Percentiles rank a stretch among this genome's conserved stretches.
Conservation (phyloP, 805 yeast species). For the Huiozyma naganishii region DNA sequence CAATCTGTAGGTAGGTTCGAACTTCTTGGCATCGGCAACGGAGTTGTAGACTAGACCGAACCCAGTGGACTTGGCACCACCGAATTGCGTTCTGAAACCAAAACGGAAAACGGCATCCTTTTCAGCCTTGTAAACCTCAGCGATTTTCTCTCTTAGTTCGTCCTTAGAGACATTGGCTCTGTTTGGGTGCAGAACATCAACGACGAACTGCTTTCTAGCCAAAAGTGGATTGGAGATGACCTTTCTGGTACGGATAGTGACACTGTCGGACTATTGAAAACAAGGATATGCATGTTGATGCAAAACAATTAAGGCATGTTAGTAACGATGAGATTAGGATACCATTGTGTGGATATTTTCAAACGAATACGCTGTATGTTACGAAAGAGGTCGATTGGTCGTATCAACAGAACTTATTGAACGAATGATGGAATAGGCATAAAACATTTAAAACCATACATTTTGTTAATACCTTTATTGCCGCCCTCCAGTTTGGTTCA, state of each 20-base stretch:
- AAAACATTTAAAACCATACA: too few species aligned
- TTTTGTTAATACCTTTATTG: too few species aligned
- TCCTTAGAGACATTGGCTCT: constrained; percentile 98
- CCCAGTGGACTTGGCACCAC: constrained; percentile 99
- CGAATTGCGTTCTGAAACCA: constrained; percentile 98
- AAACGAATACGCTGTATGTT: too few species aligned
- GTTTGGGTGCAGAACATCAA: constrained; percentile 99
- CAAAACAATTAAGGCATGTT: too few species aligned
- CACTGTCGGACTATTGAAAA: constrained; percentile 80
- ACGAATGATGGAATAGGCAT: too few species aligned
- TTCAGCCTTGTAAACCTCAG: constrained; percentile 82
- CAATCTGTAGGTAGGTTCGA: constrained; percentile 98
- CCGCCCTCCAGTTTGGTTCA: too few species aligned
- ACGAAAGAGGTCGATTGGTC: too few species aligned
- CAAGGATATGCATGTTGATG: constrained; percentile 57
- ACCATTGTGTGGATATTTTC: too few species aligned
- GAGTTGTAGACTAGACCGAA: constrained; percentile 98
- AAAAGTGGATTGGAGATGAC: constrained; percentile 98
- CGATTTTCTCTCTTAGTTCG: constrained; percentile 91
- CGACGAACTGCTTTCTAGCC: constrained; percentile 98
- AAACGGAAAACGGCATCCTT: constrained; percentile 93
- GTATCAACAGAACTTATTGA: too few species aligned
- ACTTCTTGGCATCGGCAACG: constrained; percentile 93
- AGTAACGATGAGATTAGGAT: too few species aligned
- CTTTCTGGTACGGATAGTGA: constrained; percentile 98